Percentiles rank a stretch among this genome's conserved stretches.
Conservation (phyloP, 257 asterid species). For the Mentha longifolia region DNA sequence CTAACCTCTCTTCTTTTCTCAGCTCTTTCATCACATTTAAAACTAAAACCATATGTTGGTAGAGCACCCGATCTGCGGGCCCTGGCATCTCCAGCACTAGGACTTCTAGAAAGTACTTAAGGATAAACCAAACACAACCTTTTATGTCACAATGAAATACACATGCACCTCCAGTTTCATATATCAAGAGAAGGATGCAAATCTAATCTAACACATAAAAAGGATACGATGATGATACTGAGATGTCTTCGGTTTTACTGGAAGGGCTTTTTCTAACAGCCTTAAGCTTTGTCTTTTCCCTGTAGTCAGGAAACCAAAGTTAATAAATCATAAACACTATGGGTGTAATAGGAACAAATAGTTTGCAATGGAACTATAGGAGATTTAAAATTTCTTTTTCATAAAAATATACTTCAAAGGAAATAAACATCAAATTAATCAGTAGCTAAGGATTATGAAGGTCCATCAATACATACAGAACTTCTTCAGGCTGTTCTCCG, state of each 20-base stretch:
- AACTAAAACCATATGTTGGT: conserved; percentile 80
- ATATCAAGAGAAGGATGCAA: conserved; percentile 5
- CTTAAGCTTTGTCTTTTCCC: conserved; percentile 53
- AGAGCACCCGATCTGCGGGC: conserved; percentile 69
- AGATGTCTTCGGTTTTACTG: conserved; percentile 46
- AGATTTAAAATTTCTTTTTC: not conserved
- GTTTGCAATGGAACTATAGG: not conserved
- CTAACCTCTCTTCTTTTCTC: conserved; percentile 93
- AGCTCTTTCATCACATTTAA: conserved; percentile 94
- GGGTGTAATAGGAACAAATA: not conserved
- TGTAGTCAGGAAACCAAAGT: conserved; percentile 38
- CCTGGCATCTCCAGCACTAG: conserved; percentile 67
- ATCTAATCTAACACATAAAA: conserved; percentile 3
- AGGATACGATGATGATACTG: conserved; percentile 61
- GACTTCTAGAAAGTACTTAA: conserved; percentile 61
- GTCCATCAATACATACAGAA: conserved; percentile 36
- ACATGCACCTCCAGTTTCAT: not conserved
- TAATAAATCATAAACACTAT: conserved; percentile 31
- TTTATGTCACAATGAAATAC: conserved; percentile 7
- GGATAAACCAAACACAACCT: conserved; percentile 42
- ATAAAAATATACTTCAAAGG: conserved; percentile 15
- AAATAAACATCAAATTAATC: conserved; percentile 2
- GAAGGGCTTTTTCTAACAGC: conserved; percentile 47
- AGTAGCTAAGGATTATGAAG: not conserved
- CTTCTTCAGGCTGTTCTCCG: conserved; percentile 47